phyloP scores from a whole-genome alignment of 176 grass and related monocot species.

The Olyra latifolia region DNA sequence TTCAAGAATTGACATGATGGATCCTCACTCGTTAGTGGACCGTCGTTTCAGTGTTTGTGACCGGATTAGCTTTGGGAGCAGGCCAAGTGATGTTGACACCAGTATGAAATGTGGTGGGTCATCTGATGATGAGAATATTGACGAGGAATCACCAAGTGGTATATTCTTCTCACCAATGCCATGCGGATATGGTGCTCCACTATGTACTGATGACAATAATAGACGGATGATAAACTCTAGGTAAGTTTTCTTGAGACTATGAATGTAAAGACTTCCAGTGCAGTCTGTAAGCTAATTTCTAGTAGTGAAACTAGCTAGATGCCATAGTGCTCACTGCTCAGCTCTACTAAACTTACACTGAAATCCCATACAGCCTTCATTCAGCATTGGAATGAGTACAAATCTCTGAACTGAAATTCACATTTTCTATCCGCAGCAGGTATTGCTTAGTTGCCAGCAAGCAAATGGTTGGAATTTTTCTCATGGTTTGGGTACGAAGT shows the following conservation, averaged over 20 bases:
- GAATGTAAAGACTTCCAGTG: neutral
- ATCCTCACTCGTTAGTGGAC: conserved; percentile 66
- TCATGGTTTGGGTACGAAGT: conserved; percentile 87
- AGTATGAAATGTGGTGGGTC: conserved; percentile 76
- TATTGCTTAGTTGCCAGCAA: conserved; percentile 95
- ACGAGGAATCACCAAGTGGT: conserved; percentile 72
- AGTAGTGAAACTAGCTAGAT: neutral
- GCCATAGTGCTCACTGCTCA: neutral
- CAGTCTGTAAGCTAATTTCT: neutral
- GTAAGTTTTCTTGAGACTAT: conserved; percentile 31
- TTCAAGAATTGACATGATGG: conserved; percentile 69
- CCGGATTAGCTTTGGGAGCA: conserved; percentile 73
- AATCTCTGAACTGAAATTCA: conserved; percentile 19
- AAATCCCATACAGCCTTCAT: neutral
- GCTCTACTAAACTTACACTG: neutral
- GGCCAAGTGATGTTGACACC: conserved; percentile 76
- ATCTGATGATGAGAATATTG: conserved; percentile 88
- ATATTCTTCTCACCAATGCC: conserved; percentile 74
- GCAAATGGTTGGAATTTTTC: conserved; percentile 97
- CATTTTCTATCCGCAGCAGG: conserved; percentile 37
- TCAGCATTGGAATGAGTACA: neutral
- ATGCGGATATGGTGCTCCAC: conserved; percentile 60
- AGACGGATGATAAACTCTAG: conserved; percentile 46
- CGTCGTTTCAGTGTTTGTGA: conserved; percentile 85
- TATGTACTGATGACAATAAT: conserved; percentile 41